These are phyloP conservation scores for Globisporangium irregulare DNA, from an alignment of 352 stramenopile species.

Conservation along the genomic window DNA sequence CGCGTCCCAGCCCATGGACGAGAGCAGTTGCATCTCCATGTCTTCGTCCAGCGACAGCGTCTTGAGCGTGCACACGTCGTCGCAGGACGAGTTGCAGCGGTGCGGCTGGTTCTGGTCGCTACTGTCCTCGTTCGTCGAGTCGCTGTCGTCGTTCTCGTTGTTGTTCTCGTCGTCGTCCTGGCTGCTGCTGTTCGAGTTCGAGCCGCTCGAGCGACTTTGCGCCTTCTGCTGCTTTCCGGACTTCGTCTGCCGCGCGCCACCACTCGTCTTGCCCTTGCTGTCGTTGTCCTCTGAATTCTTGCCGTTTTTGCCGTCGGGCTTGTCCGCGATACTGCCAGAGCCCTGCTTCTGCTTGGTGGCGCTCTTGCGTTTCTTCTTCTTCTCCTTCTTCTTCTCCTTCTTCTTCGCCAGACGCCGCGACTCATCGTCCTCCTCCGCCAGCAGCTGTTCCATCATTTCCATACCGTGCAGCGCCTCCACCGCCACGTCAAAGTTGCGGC, in stretches of 20 bases:
- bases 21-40: conserved; percentile 77
- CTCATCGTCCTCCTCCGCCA: conserved; percentile 84
- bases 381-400: conserved; percentile 88
- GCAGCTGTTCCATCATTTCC: conserved; percentile 86
- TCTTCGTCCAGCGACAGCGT: conserved; percentile 63
- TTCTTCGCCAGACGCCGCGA: conserved; percentile 72
- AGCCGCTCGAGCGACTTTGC: conserved; percentile 20
- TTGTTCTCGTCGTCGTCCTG: conserved; percentile 25
- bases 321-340: conserved; percentile 17
- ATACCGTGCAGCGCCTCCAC: conserved; percentile 81
- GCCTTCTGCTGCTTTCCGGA: conserved; percentile 23
- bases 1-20: conserved; percentile 81
- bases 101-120: conserved; percentile 32
- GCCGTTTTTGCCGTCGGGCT: conserved; percentile 16
- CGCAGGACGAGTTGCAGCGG: conserved; percentile 49
- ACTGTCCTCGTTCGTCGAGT: conserved; percentile 31
- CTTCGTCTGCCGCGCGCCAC: conserved; percentile 19
- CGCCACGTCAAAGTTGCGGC: conserved; percentile 79
- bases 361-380: conserved; percentile 88
- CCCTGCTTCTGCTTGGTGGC: conserved; percentile 69
- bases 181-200: conserved; percentile 32
- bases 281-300: conserved; percentile 22
- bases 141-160: conserved; percentile 38
- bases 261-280: conserved; percentile 21
- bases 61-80: conserved; percentile 42